Evolutionary conservation across 768 basidiomycete genomes (phyloP).

Genomic region (Boletus eberwhitei): DNA sequence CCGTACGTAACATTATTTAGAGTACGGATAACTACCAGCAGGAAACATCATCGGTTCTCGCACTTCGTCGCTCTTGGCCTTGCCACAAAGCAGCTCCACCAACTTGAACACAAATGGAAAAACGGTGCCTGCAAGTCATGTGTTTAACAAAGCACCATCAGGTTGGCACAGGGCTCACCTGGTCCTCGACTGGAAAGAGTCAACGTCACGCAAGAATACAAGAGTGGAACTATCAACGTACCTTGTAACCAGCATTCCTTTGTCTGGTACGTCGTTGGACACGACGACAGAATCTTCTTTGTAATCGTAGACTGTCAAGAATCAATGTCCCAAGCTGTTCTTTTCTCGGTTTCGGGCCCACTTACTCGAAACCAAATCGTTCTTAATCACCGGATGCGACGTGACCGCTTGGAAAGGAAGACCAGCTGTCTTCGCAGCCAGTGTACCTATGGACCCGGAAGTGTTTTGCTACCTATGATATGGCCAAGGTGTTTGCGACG

Average conservation of each 20-base stretch:
- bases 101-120: conserved; percentile 80
- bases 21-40: conserved; percentile 38
- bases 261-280: conserved; percentile 35
- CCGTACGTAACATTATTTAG: conserved; percentile 12
- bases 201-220: conserved; percentile 1
- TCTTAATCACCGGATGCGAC: conserved; percentile 72
- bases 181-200: conserved; percentile 59
- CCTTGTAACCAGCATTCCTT: conserved; percentile 74
- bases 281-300: conserved; percentile 70
- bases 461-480: neutral
- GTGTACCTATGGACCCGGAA: conserved; percentile 46
- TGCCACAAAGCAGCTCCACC: conserved; percentile 66
- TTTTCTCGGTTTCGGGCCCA: neutral
- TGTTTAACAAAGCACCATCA: neutral
- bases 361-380: conserved; percentile 53
- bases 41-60: conserved; percentile 73
- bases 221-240: conserved; percentile 20
- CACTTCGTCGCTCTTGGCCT: conserved; percentile 58
- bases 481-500: conserved; percentile 9
- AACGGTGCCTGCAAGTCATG: conserved; percentile 49
- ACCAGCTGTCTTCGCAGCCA: conserved; percentile 60
- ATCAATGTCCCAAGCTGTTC: neutral
- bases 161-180: conserved; percentile 38
- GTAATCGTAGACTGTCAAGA: conserved; percentile 62
- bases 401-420: conserved; percentile 66